These are phyloP conservation scores for Mesotaenium endlicherianum DNA, from an alignment of 139 green algal genomes.

Conservation along the genomic window DNA sequence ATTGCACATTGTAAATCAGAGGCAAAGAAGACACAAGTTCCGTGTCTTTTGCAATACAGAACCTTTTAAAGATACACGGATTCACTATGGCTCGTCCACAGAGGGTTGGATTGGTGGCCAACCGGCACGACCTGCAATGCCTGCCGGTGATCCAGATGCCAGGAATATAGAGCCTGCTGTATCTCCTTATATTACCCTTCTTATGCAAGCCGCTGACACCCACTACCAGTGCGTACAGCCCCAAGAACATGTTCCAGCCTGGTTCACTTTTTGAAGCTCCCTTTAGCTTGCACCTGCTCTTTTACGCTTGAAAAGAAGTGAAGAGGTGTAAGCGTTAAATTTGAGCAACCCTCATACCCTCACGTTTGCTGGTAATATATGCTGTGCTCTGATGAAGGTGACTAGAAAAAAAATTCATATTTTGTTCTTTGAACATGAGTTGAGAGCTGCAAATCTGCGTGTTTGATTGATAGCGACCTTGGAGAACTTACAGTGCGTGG, in stretches of 20 bases:
- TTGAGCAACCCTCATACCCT: not conserved
- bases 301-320: too few relatives aligned
- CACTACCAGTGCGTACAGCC: not conserved
- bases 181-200: not conserved
- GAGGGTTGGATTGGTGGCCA: slow-evolving; percentile 8
- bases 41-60: too few relatives aligned
- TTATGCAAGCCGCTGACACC: too few relatives aligned
- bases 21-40: too few relatives aligned
- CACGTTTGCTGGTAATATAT: not conserved
- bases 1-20: too few relatives aligned
- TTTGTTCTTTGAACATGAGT: not conserved
- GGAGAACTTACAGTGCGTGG: too few relatives aligned
- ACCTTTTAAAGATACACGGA: slow-evolving; percentile 1
- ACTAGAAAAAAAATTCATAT: not conserved
- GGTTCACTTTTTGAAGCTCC: not conserved
- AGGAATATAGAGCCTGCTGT: not conserved
- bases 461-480: too few relatives aligned
- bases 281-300: not conserved
- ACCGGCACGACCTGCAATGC: not conserved
- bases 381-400: not conserved
- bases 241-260: not conserved
- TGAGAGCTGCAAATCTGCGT: not conserved
- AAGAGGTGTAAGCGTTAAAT: too few relatives aligned
- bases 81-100: not conserved
- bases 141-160: not conserved